Conservation (phyloP, 1,284 basidiomycete species). For the Stereum hirsutum region DNA sequence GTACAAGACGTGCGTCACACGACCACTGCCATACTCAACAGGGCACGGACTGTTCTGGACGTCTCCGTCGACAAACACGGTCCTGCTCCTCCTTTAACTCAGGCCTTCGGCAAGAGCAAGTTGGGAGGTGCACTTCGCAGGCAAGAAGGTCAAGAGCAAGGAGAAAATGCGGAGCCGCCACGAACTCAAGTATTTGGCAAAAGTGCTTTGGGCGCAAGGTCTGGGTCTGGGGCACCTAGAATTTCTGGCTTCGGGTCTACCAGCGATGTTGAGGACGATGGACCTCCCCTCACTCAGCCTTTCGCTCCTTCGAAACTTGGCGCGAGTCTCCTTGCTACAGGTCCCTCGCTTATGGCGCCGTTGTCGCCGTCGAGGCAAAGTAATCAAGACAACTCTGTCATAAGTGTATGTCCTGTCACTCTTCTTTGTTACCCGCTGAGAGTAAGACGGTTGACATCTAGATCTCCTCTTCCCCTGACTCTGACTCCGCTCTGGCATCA, state of each 20-base stretch:
- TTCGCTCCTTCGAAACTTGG: conserved; percentile 28
- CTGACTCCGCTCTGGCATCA: conserved; percentile 4
- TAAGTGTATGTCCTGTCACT: conserved; percentile 2
- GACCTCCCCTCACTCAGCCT: conserved; percentile 23
- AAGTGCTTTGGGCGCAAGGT: conserved; percentile 2
- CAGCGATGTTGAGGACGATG: conserved; percentile 10
- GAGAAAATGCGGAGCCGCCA: conserved; percentile 3
- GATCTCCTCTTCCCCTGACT: conserved; percentile 5
- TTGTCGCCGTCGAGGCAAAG: background rate
- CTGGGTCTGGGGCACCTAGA: background rate
- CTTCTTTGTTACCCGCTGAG: background rate
- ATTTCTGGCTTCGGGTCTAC: background rate
- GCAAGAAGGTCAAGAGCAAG: background rate
- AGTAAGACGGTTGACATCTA: conserved; percentile 20
- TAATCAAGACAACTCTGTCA: background rate
- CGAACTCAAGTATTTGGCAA: conserved; percentile 9
- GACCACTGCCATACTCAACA: conserved; percentile 41
- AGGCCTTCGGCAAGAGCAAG: conserved; percentile 16
- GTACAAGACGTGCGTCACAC: conserved; percentile 38
- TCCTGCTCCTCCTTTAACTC: conserved; percentile 10
- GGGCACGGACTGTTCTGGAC: conserved; percentile 40
- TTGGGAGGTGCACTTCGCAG: conserved; percentile 7
- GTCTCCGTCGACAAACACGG: conserved; percentile 2
- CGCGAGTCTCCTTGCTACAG: conserved; percentile 1
- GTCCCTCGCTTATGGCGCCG: background rate